Percentiles rank a stretch among this genome's conserved stretches.
phyloP scores from a whole-genome alignment of 2,329 filamentous ascomycete genomes.

The Catunica adiposa region DNA sequence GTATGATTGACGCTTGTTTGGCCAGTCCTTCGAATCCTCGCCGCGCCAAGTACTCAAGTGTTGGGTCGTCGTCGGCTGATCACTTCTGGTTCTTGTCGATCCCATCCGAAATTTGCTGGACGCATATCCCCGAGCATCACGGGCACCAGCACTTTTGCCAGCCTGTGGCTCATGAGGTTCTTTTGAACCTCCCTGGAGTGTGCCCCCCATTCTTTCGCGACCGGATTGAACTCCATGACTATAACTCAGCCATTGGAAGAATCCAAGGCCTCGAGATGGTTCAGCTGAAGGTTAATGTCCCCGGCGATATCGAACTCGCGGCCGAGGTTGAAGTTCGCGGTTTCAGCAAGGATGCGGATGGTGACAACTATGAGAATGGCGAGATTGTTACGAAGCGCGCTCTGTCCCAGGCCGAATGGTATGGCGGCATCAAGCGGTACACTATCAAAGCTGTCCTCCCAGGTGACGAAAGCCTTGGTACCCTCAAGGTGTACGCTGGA shows the following conservation, averaged over 20 bases:
- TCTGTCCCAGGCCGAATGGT: constrained; percentile 83
- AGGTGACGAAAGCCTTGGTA: constrained; percentile 75
- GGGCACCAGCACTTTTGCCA: constrained; percentile 88
- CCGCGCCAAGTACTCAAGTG: constrained; percentile 59
- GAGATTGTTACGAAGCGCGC: constrained; percentile 74
- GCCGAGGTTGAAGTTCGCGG: constrained; percentile 80
- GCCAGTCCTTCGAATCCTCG: constrained; percentile 81
- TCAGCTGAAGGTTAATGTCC: constrained; percentile 75
- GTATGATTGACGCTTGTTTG: constrained; percentile 85
- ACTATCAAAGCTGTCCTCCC: constrained; percentile 85
- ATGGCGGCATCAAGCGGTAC: constrained; percentile 71
- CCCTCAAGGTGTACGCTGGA: constrained; percentile 82
- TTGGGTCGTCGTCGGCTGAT: constrained; percentile 55
- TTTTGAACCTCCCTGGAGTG: constrained; percentile 72
- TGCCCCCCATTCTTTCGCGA: constrained; percentile 82
- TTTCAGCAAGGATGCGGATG: constrained; percentile 68
- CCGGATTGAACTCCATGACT: constrained; percentile 63
- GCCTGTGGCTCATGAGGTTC: constrained; percentile 65
- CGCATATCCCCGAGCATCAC: constrained; percentile 76
- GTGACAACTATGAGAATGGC: constrained; percentile 84
- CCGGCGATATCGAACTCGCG: constrained; percentile 75
- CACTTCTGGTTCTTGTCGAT: constrained; percentile 86
- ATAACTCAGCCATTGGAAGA: constrained; percentile 71
- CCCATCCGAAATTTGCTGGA: constrained; percentile 84
- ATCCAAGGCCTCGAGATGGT: constrained; percentile 89